These are phyloP conservation scores for Blakeslea trispora DNA, from an alignment of 371 early-diverging fungal genomes.

Conservation along the genomic window DNA sequence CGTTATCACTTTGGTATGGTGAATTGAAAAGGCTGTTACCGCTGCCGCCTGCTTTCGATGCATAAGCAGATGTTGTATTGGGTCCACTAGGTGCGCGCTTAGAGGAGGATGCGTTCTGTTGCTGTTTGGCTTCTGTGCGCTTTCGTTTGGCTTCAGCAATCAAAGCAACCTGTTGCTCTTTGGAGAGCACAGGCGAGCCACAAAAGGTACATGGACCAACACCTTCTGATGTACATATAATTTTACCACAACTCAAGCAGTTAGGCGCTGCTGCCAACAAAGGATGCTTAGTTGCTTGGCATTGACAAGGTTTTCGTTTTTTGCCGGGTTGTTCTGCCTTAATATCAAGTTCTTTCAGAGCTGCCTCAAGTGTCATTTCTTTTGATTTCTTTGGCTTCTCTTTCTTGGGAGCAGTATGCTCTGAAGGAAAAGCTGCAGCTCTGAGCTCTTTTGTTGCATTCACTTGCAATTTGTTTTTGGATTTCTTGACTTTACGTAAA, in stretches of 20 bases:
- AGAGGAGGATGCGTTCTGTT: conserved; percentile 25
- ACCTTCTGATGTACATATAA: conserved; percentile 83
- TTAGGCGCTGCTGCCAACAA: conserved; percentile 78
- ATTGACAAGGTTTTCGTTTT: conserved; percentile 45
- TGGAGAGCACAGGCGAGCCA: conserved; percentile 69
- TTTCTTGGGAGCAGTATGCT: conserved; percentile 18
- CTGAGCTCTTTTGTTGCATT: conserved; percentile 15
- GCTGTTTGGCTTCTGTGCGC: conserved; percentile 35
- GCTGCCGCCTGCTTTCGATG: conserved; percentile 40
- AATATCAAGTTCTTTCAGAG: conserved; percentile 49
- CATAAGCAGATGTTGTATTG: conserved; percentile 36
- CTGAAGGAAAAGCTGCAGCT: conserved; percentile 16
- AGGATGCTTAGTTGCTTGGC: conserved; percentile 75
- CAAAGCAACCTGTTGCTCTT: conserved; percentile 66
- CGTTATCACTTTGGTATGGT: conserved; percentile 39
- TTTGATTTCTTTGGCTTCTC: conserved; percentile 39
- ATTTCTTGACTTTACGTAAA: conserved; percentile 18
- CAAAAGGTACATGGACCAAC: conserved; percentile 88
- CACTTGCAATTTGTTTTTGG: conserved; percentile 17
- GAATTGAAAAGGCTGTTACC: conserved; percentile 10
- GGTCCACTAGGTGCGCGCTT: conserved; percentile 3
- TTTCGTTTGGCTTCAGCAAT: conserved; percentile 50
- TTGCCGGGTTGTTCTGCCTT: conserved; percentile 30
- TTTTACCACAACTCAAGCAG: conserved; percentile 88
- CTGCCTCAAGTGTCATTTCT: conserved; percentile 50